These are phyloP conservation scores for Coprinopsis sp. DNA, from an alignment of 768 basidiomycete genomes.

Conservation along the genomic window DNA sequence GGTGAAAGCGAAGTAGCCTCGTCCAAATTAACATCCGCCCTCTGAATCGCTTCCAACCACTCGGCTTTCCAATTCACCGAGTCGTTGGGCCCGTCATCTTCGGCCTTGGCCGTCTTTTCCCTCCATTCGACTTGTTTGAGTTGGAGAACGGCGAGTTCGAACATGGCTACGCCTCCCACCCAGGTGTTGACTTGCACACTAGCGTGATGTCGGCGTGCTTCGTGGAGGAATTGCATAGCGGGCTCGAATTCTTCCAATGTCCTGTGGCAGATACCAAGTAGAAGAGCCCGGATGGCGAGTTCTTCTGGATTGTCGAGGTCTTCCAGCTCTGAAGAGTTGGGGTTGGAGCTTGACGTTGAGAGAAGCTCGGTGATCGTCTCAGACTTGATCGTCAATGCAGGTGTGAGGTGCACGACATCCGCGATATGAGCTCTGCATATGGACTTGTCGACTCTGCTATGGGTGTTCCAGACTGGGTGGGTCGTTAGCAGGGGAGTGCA, in stretches of 20 bases:
- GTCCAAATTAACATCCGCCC: constrained; percentile 50
- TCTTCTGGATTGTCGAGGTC: constrained; percentile 72
- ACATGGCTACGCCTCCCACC: constrained; percentile 62
- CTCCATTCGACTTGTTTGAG: constrained; percentile 49
- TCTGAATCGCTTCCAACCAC: constrained; percentile 48
- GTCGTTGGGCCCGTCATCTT: background rate
- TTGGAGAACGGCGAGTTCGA: constrained; percentile 69
- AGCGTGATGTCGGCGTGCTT: constrained; percentile 41
- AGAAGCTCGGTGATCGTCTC: background rate
- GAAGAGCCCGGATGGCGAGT: constrained; percentile 59
- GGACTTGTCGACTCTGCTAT: constrained; percentile 50
- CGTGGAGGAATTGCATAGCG: constrained; percentile 45
- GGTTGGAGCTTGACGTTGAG: constrained; percentile 2
- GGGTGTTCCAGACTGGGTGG: constrained; percentile 71
- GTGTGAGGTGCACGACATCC: constrained; percentile 48
- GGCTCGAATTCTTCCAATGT: constrained; percentile 43
- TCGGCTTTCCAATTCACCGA: constrained; percentile 24
- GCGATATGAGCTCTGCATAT: constrained; percentile 57
- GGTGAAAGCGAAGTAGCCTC: too few relatives aligned
- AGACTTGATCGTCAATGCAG: constrained; percentile 17
- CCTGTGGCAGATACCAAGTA: constrained; percentile 65
- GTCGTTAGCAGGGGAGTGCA: background rate
- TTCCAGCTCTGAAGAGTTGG: constrained; percentile 1
- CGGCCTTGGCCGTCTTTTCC: constrained; percentile 14
- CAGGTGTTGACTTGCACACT: constrained; percentile 48